phyloP scores from a whole-genome alignment of 2,329 filamentous ascomycete species.

The Fusarium fujikuroi region DNA sequence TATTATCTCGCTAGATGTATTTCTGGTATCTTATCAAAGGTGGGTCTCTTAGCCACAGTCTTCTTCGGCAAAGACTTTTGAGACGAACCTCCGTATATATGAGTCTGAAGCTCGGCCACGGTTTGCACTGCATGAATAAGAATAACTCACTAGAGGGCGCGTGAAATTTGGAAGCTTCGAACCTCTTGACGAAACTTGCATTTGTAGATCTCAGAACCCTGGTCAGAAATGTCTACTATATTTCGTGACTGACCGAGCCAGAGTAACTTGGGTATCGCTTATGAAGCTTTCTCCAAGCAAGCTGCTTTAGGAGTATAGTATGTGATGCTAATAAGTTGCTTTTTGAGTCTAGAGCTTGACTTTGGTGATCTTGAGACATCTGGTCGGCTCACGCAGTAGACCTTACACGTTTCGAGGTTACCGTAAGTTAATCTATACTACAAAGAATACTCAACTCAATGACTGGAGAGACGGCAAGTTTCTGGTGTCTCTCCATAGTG shows the following conservation, averaged over 20 bases:
- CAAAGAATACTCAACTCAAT: not conserved
- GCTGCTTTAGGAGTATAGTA: not conserved
- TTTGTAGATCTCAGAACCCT: not conserved
- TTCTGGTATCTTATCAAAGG: too few relatives aligned
- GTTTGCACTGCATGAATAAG: not conserved
- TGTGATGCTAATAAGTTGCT: not conserved
- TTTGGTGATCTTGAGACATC: not conserved
- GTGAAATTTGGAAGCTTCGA: not conserved
- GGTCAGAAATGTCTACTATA: not conserved
- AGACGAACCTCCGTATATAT: too few relatives aligned
- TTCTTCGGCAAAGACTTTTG: too few relatives aligned
- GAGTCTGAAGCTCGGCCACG: not conserved
- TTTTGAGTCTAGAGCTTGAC: not conserved
- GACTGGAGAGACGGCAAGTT: fast-evolving
- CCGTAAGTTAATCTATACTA: not conserved
- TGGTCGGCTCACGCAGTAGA: not conserved
- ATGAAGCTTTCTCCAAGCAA: not conserved
- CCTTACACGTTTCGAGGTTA: not conserved
- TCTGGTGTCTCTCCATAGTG: too few relatives aligned
- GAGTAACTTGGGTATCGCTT: not conserved
- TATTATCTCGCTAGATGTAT: too few relatives aligned
- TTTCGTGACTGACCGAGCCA: not conserved
- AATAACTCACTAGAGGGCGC: not conserved
- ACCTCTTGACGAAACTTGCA: not conserved
- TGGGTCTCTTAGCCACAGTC: too few relatives aligned